Evolutionary conservation across 2,329 filamentous ascomycete species (phyloP).

Genomic region (Xylariomycetidae sp.): DNA sequence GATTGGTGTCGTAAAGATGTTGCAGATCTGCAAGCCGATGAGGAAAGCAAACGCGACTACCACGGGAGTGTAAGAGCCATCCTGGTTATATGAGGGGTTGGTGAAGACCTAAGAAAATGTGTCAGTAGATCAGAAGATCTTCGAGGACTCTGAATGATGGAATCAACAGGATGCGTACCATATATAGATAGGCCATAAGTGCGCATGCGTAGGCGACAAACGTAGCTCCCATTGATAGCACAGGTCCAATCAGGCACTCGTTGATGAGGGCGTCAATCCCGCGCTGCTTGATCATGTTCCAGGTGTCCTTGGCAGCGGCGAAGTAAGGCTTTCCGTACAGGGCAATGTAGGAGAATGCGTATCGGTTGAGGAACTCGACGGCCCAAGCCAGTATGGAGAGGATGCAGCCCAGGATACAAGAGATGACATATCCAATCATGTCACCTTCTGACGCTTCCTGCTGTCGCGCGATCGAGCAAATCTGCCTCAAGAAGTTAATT

Average conservation of each 20-base stretch:
- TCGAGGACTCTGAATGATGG: too few species aligned
- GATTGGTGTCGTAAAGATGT: slow-evolving; percentile 85
- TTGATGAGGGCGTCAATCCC: slow-evolving; percentile 88
- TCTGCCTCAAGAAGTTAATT: slow-evolving; percentile 77
- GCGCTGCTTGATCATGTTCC: slow-evolving; percentile 86
- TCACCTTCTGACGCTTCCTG: slow-evolving; percentile 64
- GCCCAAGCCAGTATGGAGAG: slow-evolving; percentile 79
- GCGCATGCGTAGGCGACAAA: slow-evolving; percentile 74
- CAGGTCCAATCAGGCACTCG: slow-evolving; percentile 75
- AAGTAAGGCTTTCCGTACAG: slow-evolving; percentile 89
- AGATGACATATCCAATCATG: slow-evolving; percentile 56
- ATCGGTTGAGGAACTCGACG: slow-evolving; percentile 83
- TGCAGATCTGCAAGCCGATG: slow-evolving; percentile 83
- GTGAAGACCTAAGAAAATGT: slow-evolving; percentile 19
- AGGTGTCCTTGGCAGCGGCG: slow-evolving; percentile 81
- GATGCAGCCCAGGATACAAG: slow-evolving; percentile 73
- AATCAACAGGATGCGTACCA: slow-evolving; percentile 5
- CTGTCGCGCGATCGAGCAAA: slow-evolving; percentile 72
- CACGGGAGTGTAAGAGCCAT: slow-evolving; percentile 22
- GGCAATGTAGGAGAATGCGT: slow-evolving; percentile 89
- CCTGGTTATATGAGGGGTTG: slow-evolving; percentile 18
- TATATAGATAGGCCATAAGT: neutral
- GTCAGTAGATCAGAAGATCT: too few species aligned
- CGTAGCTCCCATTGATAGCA: slow-evolving; percentile 50
- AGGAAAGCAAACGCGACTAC: slow-evolving; percentile 58